Percentiles rank a stretch among this genome's conserved stretches.
phyloP scores from a whole-genome alignment of 2,329 filamentous ascomycete species.

The Elsinoe batatas region DNA sequence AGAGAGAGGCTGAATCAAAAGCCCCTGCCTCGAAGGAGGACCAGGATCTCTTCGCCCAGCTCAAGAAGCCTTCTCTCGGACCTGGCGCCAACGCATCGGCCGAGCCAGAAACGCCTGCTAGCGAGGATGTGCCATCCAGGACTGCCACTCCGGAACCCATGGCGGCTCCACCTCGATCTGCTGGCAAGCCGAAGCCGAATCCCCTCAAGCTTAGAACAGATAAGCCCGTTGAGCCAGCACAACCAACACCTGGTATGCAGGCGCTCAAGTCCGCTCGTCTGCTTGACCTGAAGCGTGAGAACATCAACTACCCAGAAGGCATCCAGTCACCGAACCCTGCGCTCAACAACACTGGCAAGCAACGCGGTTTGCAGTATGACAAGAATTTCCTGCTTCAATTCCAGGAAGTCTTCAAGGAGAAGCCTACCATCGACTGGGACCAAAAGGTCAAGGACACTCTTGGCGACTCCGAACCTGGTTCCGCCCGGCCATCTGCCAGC shows the following conservation, averaged over 20 bases:
- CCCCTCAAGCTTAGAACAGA: conserved; percentile 82
- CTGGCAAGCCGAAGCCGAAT: conserved; percentile 67
- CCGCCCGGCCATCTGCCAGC: conserved; percentile 55
- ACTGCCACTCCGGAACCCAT: conserved; percentile 21
- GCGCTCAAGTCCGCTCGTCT: conserved; percentile 86
- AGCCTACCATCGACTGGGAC: conserved; percentile 89
- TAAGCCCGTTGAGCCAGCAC: conserved; percentile 78
- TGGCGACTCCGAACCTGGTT: conserved; percentile 46
- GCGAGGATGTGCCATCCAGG: conserved; percentile 14
- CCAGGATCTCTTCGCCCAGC: conserved; percentile 34
- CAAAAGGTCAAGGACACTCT: conserved; percentile 75
- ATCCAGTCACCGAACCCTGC: conserved; percentile 87
- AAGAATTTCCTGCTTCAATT: conserved; percentile 93
- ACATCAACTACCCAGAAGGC: conserved; percentile 67
- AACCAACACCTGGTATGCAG: conserved; percentile 88
- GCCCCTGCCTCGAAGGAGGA: conserved; percentile 31
- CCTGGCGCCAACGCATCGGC: conserved; percentile 30
- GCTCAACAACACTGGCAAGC: conserved; percentile 74
- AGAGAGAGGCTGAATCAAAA: conserved; percentile 22
- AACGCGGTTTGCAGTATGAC: conserved; percentile 85
- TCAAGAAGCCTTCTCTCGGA: conserved; percentile 42
- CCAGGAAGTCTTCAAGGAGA: conserved; percentile 91
- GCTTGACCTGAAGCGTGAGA: conserved; percentile 64
- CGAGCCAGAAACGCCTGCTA: conserved; percentile 16
- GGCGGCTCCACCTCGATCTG: conserved; percentile 17